Evolutionary conservation across 441 rosid species (phyloP), one percentile per base, ranked within the genome.

Genomic region (Adansonia madagascariensis): DNA sequence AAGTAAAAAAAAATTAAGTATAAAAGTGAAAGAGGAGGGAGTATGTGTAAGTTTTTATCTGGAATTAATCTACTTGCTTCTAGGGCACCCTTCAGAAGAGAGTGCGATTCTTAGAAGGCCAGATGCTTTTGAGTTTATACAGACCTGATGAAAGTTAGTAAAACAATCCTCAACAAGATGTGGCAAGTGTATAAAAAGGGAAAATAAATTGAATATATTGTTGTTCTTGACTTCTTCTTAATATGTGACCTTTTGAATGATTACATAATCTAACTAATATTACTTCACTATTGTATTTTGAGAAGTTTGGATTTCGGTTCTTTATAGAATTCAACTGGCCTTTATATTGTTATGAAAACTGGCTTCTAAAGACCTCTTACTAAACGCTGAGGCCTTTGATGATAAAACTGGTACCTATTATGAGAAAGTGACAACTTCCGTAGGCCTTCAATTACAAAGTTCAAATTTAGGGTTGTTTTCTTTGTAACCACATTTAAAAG

Each of bases 81-180:
- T 31, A 52, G 61, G 46, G 22, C 61, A 52, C 20, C 46, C 12
- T 71, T 71, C 8, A 27, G 9, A 70, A 70, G 60, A 27, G 24
- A 70, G 27, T 71, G 75, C n/a, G n/a, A 72, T 14, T 71, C 49
- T 50, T 53, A 71, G 63, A 71, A 72, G 49, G 75, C 7, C 41
- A 17, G 64, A 56, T 6, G 50, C 35, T 10, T 56, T 56, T 50
- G 3, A 39, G 18, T 56, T 72, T n/a, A 18, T 6, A 12, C 39
- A 24, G 44, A 72, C 52, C 31, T 10, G 65, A 39, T 11, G 56
- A 56, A 56, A 72, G 64, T 56, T 72, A 10, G 31, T 49, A 50
- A 49, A 24, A 46, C 55, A 46, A 67, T 46, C 6, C 9, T 46
- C 5, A 67, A 20, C 39, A 20, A 46, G 72, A 20, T 5, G 4